A percentile compares a stretch with the other conserved stretches of the same genome.
phyloP scores from a whole-genome alignment of 768 basidiomycete species.

The Psilocybe cubensis region DNA sequence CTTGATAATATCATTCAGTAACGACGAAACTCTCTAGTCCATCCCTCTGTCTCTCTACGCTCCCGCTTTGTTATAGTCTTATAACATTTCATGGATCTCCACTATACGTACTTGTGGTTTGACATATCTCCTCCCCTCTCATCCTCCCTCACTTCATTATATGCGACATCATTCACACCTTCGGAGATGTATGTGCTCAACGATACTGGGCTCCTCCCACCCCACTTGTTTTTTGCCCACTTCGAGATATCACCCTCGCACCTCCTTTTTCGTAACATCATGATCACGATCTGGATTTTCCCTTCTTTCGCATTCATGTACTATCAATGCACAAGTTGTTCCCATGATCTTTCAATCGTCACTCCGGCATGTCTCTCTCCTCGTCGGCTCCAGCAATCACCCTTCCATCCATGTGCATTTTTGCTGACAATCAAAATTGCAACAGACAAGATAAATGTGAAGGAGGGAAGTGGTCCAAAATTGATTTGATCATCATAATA shows the following conservation, averaged over 20 bases:
- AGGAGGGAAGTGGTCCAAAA: too few relatives aligned
- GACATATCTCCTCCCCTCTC: too few relatives aligned
- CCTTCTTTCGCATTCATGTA: background rate
- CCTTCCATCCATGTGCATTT: background rate
- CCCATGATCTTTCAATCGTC: background rate
- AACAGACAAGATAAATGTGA: too few relatives aligned
- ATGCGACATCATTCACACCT: background rate
- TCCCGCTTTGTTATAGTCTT: too few relatives aligned
- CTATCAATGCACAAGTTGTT: background rate
- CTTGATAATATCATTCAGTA: background rate
- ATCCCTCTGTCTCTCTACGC: too few relatives aligned
- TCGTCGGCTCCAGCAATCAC: too few relatives aligned
- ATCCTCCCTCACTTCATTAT: too few relatives aligned
- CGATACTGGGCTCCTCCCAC: background rate
- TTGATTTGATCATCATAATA: too few relatives aligned
- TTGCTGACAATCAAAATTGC: too few relatives aligned
- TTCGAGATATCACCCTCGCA: background rate
- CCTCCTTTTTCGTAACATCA: slow-evolving; percentile 1
- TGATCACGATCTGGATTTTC: background rate
- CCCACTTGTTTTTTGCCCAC: background rate
- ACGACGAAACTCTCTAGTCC: background rate
- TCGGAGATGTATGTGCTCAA: background rate
- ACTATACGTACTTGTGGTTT: too few relatives aligned
- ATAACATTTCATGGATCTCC: too few relatives aligned
- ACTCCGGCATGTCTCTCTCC: background rate